Evolutionary conservation across 345 rosid species (phyloP).

Genomic region (Arabidopsis suecica): DNA sequence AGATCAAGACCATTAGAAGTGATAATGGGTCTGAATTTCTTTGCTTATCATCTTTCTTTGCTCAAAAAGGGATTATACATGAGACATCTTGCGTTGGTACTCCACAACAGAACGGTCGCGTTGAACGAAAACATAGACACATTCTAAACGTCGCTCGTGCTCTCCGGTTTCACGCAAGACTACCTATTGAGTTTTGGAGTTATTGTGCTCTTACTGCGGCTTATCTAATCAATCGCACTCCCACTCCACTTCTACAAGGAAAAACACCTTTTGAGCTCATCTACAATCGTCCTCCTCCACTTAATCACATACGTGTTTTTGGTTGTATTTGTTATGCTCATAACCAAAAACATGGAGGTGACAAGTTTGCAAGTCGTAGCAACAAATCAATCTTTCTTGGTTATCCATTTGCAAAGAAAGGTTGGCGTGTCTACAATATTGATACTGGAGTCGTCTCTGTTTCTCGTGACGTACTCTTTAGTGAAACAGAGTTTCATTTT

Average conservation of each 20-base stretch:
- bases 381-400: neutral
- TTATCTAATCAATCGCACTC: neutral
- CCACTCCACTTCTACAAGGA: neutral
- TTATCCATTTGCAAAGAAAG: neutral
- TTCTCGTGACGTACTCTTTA: neutral
- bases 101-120: no score
- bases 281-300: neutral
- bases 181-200: no score
- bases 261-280: neutral
- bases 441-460: neutral
- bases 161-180: no score
- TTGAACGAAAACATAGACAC: no score
- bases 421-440: neutral
- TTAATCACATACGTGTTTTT: neutral
- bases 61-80: no score
- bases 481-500: neutral
- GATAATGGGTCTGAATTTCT: no score
- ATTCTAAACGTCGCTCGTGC: no score
- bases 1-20: no score
- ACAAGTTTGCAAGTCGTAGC: neutral
- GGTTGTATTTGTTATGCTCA: neutral
- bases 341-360: neutral
- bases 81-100: no score
- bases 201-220: neutral
- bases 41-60: no score